These are phyloP conservation scores for Raffaelea albimanens DNA, from an alignment of 2,329 filamentous ascomycete species.

Conservation along the genomic window DNA sequence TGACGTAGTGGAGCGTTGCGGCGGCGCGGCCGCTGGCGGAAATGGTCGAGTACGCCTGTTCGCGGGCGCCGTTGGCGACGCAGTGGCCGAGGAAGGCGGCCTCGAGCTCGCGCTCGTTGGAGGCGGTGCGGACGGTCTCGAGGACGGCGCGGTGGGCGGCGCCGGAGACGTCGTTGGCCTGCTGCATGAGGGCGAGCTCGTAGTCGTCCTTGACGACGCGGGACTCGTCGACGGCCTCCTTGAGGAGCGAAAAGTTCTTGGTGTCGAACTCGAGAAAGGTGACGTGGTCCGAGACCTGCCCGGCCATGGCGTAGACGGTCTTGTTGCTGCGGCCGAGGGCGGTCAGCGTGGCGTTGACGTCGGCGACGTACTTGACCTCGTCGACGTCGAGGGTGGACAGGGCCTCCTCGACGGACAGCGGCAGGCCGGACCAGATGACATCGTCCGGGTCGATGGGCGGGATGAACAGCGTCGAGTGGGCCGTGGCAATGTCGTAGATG, in stretches of 20 bases:
- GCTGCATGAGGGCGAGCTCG: slow-evolving; percentile 63
- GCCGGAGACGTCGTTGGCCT: slow-evolving; percentile 62
- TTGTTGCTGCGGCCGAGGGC: slow-evolving; percentile 26
- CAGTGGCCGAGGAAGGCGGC: slow-evolving; percentile 70
- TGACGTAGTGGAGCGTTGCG: slow-evolving; percentile 79
- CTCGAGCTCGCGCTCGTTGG: slow-evolving; percentile 76
- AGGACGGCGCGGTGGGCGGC: slow-evolving; percentile 57
- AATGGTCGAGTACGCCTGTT: slow-evolving; percentile 84
- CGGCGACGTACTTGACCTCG: slow-evolving; percentile 59
- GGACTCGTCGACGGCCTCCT: slow-evolving; percentile 57
- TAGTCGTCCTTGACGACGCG: slow-evolving; percentile 67
- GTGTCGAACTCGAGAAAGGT: slow-evolving; percentile 62
- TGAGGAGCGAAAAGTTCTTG: slow-evolving; percentile 47
- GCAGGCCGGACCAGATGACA: slow-evolving; percentile 90
- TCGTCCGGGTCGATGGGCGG: slow-evolving; percentile 79
- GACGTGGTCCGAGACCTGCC: slow-evolving; percentile 64
- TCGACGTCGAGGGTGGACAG: slow-evolving; percentile 73
- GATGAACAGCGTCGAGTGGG: slow-evolving; percentile 78
- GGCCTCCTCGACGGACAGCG: slow-evolving; percentile 67
- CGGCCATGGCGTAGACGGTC: slow-evolving; percentile 61
- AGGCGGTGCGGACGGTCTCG: slow-evolving; percentile 49
- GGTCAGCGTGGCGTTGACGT: slow-evolving; percentile 66
- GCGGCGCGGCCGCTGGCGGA: slow-evolving; percentile 72
- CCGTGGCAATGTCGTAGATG: slow-evolving; percentile 67
- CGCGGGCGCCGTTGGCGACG: slow-evolving; percentile 63